A percentile compares a stretch with the other conserved stretches of the same genome.
These are phyloP conservation scores for Chenopodium formosanum DNA, from an alignment of 148 eudicot genomes.

Conservation along the genomic window DNA sequence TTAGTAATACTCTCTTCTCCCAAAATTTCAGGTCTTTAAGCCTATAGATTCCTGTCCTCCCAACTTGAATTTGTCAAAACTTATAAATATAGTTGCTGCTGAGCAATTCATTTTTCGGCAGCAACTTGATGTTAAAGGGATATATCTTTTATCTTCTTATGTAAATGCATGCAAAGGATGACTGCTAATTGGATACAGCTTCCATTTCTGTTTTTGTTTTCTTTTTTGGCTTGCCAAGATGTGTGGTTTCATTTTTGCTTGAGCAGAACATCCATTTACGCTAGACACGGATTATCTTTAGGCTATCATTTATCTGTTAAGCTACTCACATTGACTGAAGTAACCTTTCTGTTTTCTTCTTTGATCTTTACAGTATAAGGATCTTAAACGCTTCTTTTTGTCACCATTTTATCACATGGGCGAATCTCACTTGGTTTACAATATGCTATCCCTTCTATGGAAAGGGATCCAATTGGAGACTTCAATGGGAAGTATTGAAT, in stretches of 20 bases:
- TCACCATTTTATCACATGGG: slow-evolving; percentile 83
- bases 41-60: too few relatives aligned
- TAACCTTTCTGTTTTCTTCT: neutral
- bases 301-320: neutral
- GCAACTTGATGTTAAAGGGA: neutral
- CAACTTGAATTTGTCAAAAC: neutral
- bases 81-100: neutral
- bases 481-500: slow-evolving; percentile 76
- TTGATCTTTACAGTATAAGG: slow-evolving; percentile 55
- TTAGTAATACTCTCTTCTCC: too few relatives aligned
- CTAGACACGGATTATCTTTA: neutral
- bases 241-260: neutral
- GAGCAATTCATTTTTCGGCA: neutral
- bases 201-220: neutral
- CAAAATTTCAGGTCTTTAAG: too few relatives aligned
- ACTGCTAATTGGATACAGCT: neutral
- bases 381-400: slow-evolving; percentile 70
- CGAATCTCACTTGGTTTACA: slow-evolving; percentile 83
- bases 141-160: neutral
- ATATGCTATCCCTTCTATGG: slow-evolving; percentile 92
- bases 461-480: slow-evolving; percentile 82
- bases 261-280: neutral
- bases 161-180: neutral
- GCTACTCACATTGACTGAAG: neutral
- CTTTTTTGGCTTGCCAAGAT: neutral